These are phyloP conservation scores for Galeopsis tetrahit DNA, from an alignment of 257 asterid genomes.

Conservation along the genomic window DNA sequence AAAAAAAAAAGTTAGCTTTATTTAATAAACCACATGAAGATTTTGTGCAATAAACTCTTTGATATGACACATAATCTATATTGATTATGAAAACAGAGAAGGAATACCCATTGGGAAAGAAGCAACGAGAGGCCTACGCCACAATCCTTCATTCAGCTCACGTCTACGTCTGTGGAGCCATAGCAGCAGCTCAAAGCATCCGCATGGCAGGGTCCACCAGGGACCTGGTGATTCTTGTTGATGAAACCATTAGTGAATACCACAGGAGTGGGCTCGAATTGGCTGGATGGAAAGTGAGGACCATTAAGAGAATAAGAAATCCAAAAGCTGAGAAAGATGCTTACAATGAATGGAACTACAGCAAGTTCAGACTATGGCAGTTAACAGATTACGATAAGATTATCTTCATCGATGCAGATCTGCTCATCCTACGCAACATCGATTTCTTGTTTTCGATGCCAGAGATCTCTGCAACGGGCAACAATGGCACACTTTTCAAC, in stretches of 20 bases:
- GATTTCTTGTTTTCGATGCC: constrained; percentile 82
- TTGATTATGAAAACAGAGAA: constrained; percentile 40
- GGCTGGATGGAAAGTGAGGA: constrained; percentile 86
- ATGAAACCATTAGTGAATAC: constrained; percentile 64
- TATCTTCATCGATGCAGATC: constrained; percentile 84
- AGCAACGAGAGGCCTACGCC: constrained; percentile 82
- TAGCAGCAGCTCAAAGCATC: constrained; percentile 91
- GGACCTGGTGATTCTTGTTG: constrained; percentile 91
- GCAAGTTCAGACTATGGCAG: constrained; percentile 94
- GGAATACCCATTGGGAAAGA: constrained; percentile 37
- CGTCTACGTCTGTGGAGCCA: constrained; percentile 91
- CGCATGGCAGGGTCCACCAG: constrained; percentile 81
- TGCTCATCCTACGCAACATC: constrained; percentile 77
- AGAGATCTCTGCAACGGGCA: constrained; percentile 87
- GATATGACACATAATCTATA: not conserved
- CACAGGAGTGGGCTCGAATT: constrained; percentile 75
- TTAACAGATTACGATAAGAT: constrained; percentile 81
- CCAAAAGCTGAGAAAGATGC: constrained; percentile 93
- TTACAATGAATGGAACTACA: constrained; percentile 94
- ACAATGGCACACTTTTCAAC: constrained; percentile 86
- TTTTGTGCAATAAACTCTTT: not conserved
- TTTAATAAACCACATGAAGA: too few relatives aligned
- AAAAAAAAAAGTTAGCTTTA: too few relatives aligned
- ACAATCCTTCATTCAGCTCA: constrained; percentile 91
- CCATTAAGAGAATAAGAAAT: constrained; percentile 74